Base-by-base conservation (phyloP, 2,329 filamentous ascomycete genomes). In the Colletotrichum tofieldiae region DNA sequence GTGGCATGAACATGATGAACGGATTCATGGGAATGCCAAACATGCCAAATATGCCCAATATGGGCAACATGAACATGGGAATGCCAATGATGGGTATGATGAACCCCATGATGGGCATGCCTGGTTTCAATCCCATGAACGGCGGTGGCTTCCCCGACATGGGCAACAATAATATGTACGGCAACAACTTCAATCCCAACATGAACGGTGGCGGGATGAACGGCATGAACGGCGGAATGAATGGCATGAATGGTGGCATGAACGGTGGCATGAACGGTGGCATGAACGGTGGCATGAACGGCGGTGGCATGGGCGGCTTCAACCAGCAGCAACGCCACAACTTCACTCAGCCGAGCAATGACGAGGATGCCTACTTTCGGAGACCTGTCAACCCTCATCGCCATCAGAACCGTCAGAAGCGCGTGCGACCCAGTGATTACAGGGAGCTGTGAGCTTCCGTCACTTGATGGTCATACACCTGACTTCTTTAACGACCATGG, bases 351-450 rank as follows among this genome's bases (percentile, higher is more conserved):
- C 87, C 88, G 2, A 91, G 88, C 71, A 90, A 91, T 75, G 94
- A 97, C 67, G 95, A 97, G 70, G 94, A 95, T 72, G 94, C 96
- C 8, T 99, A 99, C 83, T 97, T 98, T 81, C 90, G 96, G 70
- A 96, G 98, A 81, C 96, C 96, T 0, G 94, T 98, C 74, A 99
- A 99, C 80, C 96, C 95, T 2, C 94, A 98, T 79, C 91, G 96
- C 62, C 94, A 96, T 79, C 93, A 95, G 81, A 94, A 95, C 78
- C 90, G 93, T 77, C 92, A 94, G 77, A 90, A 93, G 75, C 88
- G 94, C 77, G 91, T 94, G 66, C 89, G 96, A 67, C 95, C 95
- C 14, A 96, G 94, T 80, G 96, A 99, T 83, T 98, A 96, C 81
- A 90, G 94, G 75, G 94, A 97, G 84, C 86, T 98, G 60, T 95